Percentiles rank a stretch among this genome's conserved stretches.
Conservation (phyloP, 176 grass and related monocot genomes). For the Juncus inflexus region DNA sequence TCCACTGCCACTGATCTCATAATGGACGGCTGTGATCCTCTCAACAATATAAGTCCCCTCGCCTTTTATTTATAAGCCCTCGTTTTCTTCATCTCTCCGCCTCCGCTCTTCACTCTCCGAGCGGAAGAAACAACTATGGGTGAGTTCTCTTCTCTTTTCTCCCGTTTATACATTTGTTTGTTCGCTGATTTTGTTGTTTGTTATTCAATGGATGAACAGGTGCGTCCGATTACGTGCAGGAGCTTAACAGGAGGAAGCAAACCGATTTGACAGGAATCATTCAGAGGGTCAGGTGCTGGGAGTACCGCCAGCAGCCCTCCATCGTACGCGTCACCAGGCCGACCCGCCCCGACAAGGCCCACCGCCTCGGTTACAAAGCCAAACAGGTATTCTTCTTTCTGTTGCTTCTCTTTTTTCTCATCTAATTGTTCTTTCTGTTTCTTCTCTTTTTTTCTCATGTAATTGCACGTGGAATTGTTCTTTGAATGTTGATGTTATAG, state of each 20-base stretch:
- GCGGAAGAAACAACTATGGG: conserved; percentile 12
- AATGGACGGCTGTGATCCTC: no score
- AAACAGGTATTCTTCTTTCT: conserved; percentile 44
- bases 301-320: no score
- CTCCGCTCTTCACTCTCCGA: neutral
- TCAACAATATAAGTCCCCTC: no score
- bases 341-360: no score
- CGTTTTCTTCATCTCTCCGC: conserved; percentile 9
- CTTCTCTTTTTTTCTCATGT: no score
- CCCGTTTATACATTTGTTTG: neutral
- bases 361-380: conserved; percentile 79
- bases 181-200: neutral
- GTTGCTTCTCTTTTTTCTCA: neutral
- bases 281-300: conserved; percentile 28
- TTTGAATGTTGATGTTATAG: neutral
- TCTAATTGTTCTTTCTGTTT: no score
- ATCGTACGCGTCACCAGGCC: no score
- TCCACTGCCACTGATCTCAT: no score
- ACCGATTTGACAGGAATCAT: conserved; percentile 30
- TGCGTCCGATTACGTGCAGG: conserved; percentile 78
- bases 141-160: neutral
- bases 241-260: conserved; percentile 68
- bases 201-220: conserved; percentile 31
- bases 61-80: neutral
- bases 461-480: no score